Conservation (phyloP, 192 early-diverging fungal species). For the Mortierella antarctica region DNA sequence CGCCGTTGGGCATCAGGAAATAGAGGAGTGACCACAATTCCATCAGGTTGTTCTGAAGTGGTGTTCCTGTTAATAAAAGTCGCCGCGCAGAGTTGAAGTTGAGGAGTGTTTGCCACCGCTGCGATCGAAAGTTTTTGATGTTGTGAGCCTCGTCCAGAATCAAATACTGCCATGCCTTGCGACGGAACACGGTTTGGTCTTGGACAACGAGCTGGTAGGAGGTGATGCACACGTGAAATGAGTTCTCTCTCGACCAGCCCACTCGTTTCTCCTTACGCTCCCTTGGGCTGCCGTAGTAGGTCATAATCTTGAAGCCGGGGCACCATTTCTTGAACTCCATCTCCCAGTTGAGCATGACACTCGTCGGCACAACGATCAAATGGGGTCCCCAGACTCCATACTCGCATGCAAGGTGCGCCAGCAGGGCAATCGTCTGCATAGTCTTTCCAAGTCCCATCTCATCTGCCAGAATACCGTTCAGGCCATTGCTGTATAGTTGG, state of each 20-base stretch:
- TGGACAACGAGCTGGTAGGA: conserved; percentile 71
- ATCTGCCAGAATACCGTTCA: conserved; percentile 80
- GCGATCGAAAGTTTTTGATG: conserved; percentile 83
- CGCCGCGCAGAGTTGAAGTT: conserved; percentile 73
- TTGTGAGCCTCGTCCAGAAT: conserved; percentile 78
- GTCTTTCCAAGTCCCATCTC: conserved; percentile 79
- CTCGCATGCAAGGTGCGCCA: conserved; percentile 73
- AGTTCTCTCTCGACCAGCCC: conserved; percentile 69
- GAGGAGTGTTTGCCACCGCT: conserved; percentile 80
- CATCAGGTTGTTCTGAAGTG: conserved; percentile 88
- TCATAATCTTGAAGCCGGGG: conserved; percentile 77
- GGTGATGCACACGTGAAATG: conserved; percentile 73
- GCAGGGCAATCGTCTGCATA: conserved; percentile 74
- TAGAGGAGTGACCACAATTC: conserved; percentile 91
- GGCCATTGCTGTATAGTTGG: conserved; percentile 82
- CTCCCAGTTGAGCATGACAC: conserved; percentile 84
- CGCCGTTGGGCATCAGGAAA: conserved; percentile 83
- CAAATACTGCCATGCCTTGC: conserved; percentile 74
- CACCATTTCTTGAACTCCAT: conserved; percentile 78
- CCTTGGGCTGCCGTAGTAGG: conserved; percentile 77
- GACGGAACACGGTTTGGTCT: conserved; percentile 66
- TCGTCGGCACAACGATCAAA: conserved; percentile 81
- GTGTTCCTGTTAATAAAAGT: conserved; percentile 87
- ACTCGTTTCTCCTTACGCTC: conserved; percentile 72
- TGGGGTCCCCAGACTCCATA: conserved; percentile 72